Conservation (phyloP, 2,329 filamentous ascomycete species). For the Chaetomiaceae sp. region DNA sequence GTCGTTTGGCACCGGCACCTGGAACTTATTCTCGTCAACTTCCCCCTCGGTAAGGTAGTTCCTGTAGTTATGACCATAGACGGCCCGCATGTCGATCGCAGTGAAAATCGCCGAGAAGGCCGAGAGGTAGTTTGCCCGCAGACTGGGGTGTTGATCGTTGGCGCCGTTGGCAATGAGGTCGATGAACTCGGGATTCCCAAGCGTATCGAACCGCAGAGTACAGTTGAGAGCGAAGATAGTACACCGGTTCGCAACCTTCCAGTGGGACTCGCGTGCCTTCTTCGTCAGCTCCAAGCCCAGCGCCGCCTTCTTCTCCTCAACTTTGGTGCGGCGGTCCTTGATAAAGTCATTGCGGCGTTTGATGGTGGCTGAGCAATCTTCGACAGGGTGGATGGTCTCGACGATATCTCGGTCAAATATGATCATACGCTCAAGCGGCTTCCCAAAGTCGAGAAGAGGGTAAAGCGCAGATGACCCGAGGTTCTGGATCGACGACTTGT, state of each 20-base stretch:
- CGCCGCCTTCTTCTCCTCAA: constrained; percentile 78
- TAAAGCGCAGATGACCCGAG: constrained; percentile 78
- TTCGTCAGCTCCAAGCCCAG: constrained; percentile 79
- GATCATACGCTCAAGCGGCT: constrained; percentile 79
- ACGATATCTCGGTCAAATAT: constrained; percentile 70
- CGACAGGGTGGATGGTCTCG: constrained; percentile 63
- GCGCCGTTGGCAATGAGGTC: constrained; percentile 77
- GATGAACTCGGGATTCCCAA: constrained; percentile 77
- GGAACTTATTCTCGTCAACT: constrained; percentile 69
- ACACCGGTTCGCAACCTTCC: constrained; percentile 91
- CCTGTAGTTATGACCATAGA: constrained; percentile 80
- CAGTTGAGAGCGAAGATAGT: constrained; percentile 87
- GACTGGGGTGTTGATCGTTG: constrained; percentile 83
- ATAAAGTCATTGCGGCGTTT: constrained; percentile 68
- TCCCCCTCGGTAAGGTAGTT: constrained; percentile 83
- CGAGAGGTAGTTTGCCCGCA: constrained; percentile 76
- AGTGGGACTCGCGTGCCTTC: constrained; percentile 75
- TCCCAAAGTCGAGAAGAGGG: constrained; percentile 86
- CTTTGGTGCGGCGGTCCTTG: constrained; percentile 65
- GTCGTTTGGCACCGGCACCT: constrained; percentile 67
- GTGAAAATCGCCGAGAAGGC: constrained; percentile 74
- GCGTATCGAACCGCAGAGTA: constrained; percentile 83
- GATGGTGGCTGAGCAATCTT: constrained; percentile 60
- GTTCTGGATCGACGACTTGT: constrained; percentile 92
- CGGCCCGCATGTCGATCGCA: constrained; percentile 79